These are phyloP conservation scores for Solanum hybrid DNA, from an alignment of 305 asterid species.

Conservation along the genomic window DNA sequence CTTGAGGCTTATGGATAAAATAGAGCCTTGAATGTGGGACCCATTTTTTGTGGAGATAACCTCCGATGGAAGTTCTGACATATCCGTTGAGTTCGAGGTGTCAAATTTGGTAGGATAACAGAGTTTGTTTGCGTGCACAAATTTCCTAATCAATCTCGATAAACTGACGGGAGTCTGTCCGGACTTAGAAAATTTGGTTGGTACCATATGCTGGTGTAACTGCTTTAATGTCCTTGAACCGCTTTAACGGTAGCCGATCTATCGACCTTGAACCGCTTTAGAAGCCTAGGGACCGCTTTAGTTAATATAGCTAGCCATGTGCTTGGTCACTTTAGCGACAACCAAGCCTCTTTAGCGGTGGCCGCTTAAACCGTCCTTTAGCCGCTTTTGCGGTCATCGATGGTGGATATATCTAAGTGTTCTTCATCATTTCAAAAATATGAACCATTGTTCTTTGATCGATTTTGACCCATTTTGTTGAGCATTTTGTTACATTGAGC, in stretches of 20 bases:
- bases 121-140: background rate
- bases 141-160: no score
- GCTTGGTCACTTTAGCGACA: background rate
- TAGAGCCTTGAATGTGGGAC: background rate
- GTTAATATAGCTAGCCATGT: background rate
- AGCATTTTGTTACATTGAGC: no score
- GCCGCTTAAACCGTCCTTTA: background rate
- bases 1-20: background rate
- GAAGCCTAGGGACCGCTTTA: background rate
- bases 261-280: background rate
- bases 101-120: background rate
- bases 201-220: background rate
- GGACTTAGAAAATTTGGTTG: background rate
- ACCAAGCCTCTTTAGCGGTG: background rate
- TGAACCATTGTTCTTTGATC: background rate
- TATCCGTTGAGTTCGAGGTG: background rate
- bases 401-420: background rate
- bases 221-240: background rate
- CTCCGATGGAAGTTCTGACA: background rate
- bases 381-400: background rate
- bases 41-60: background rate
- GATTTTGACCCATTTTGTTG: background rate
- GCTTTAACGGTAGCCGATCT: background rate
- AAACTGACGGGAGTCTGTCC: background rate
- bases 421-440: background rate